A percentile compares a stretch with the other conserved stretches of the same genome.
Conservation (phyloP, 1,284 basidiomycete species). For the Bjerkandera adusta region DNA sequence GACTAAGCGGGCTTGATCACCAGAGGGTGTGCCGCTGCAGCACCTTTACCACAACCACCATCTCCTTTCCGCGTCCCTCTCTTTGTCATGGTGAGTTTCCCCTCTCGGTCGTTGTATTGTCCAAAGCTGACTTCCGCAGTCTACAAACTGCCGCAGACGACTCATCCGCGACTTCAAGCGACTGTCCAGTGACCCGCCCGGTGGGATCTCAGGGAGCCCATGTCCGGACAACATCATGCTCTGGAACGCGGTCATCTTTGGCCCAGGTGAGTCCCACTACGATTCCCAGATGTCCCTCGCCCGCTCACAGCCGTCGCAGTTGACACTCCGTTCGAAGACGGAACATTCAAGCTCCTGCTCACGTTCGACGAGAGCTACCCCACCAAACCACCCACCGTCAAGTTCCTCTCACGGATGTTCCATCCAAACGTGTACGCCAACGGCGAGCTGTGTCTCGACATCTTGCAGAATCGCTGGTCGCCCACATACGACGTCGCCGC, state of each 20-base stretch:
- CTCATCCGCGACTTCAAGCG: constrained; percentile 97
- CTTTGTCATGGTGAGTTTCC: neutral
- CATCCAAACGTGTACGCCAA: constrained; percentile 99
- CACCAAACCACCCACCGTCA: constrained; percentile 96
- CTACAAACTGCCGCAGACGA: constrained; percentile 85
- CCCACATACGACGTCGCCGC: constrained; percentile 99
- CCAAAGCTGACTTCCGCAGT: constrained; percentile 43
- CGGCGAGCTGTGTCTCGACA: constrained; percentile 97
- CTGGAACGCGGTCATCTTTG: constrained; percentile 99
- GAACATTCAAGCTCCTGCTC: constrained; percentile 94
- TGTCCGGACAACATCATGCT: constrained; percentile 99
- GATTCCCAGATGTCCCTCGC: constrained; percentile 3
- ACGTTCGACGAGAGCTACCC: constrained; percentile 98
- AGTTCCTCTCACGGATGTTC: constrained; percentile 97
- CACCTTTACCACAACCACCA: too few relatives aligned
- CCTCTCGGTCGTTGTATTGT: neutral
- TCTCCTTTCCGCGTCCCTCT: too few relatives aligned
- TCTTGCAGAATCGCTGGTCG: constrained; percentile 97
- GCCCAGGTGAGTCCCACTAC: constrained; percentile 86
- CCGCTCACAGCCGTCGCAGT: constrained; percentile 44
- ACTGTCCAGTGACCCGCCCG: constrained; percentile 90
- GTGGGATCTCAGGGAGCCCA: constrained; percentile 94
- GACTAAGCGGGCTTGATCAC: too few relatives aligned
- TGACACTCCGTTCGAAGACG: constrained; percentile 98
- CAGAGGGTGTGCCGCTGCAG: too few relatives aligned